These are phyloP conservation scores for Coemansia sp. DNA, from an alignment of 192 early-diverging fungal species.

Conservation along the genomic window DNA sequence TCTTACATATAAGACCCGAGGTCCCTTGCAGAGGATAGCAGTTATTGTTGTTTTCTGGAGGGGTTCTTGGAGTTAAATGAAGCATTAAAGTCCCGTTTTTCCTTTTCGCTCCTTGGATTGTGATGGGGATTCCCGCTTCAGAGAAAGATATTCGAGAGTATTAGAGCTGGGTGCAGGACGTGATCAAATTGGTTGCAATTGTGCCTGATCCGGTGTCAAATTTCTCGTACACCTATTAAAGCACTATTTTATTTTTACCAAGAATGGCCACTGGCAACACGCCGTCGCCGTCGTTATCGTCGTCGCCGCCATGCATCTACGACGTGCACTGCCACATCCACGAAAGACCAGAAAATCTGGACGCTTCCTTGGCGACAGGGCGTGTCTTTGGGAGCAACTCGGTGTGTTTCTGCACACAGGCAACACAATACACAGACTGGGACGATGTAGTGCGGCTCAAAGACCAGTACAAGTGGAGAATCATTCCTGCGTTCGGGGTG, in stretches of 20 bases:
- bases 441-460: slow-evolving; percentile 27
- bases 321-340: slow-evolving; percentile 55
- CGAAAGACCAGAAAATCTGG: slow-evolving; percentile 26
- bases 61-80: neutral
- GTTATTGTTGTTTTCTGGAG: slow-evolving; percentile 5
- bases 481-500: slow-evolving; percentile 47
- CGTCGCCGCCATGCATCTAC: slow-evolving; percentile 3
- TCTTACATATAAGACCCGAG: neutral
- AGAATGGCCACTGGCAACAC: no score
- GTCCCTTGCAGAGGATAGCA: slow-evolving; percentile 1
- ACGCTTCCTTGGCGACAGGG: neutral
- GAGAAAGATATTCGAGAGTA: slow-evolving; percentile 19
- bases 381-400: neutral
- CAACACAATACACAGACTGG: slow-evolving; percentile 47
- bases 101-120: slow-evolving; percentile 11
- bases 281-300: no score
- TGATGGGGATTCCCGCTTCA: slow-evolving; percentile 45
- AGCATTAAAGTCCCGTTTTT: slow-evolving; percentile 10
- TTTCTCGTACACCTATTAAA: slow-evolving; percentile 19
- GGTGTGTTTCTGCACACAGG: slow-evolving; percentile 38
- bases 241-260: neutral
- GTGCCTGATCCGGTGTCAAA: slow-evolving; percentile 33
- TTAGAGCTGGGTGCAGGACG: slow-evolving; percentile 28
- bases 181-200: slow-evolving; percentile 10
- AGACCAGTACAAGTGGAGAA: neutral